Evolutionary conservation across 192 early-diverging fungal genomes (phyloP).

Genomic region (Mycoemilia scoparia): DNA sequence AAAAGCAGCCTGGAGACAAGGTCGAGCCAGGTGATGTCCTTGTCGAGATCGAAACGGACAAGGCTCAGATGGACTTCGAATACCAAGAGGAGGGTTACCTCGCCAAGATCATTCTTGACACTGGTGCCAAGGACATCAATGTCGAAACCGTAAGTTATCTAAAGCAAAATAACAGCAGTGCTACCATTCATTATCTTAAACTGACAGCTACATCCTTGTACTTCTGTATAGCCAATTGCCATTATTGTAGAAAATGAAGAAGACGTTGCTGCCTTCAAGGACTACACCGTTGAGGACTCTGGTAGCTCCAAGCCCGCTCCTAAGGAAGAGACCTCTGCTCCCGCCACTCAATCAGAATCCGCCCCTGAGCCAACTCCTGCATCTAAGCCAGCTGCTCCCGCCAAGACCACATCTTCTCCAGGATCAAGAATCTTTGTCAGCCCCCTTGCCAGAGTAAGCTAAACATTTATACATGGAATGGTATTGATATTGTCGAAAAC

Average conservation of each 20-base stretch:
- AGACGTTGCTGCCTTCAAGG: slow-evolving; percentile 71
- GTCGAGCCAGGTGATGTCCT: slow-evolving; percentile 82
- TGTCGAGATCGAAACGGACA: slow-evolving; percentile 93
- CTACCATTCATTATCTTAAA: slow-evolving; percentile 2
- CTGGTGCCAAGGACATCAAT: slow-evolving; percentile 72
- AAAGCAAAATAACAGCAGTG: slow-evolving; percentile 26
- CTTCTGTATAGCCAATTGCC: slow-evolving; percentile 79
- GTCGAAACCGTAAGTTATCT: too few relatives aligned
- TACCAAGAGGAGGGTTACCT: slow-evolving; percentile 91
- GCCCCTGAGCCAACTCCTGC: slow-evolving; percentile 10
- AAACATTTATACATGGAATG: too few relatives aligned
- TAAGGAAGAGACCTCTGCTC: slow-evolving; percentile 16
- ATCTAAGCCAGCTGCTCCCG: slow-evolving; percentile 10
- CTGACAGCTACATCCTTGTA: too few relatives aligned
- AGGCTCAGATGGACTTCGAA: slow-evolving; percentile 98
- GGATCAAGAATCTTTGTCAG: slow-evolving; percentile 61
- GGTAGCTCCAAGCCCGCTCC: slow-evolving; percentile 7
- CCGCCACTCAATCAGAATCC: slow-evolving; percentile 10
- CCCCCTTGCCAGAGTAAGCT: slow-evolving; percentile 74
- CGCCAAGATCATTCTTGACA: slow-evolving; percentile 75
- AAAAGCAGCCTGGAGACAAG: slow-evolving; percentile 79
- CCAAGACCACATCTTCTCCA: slow-evolving; percentile 2
- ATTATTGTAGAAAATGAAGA: slow-evolving; percentile 79
- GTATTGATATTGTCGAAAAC: neutral
- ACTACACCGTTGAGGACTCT: slow-evolving; percentile 40